Evolutionary conservation across 2,329 filamentous ascomycete genomes (phyloP).

Genomic region (Samsoniella hepiali): DNA sequence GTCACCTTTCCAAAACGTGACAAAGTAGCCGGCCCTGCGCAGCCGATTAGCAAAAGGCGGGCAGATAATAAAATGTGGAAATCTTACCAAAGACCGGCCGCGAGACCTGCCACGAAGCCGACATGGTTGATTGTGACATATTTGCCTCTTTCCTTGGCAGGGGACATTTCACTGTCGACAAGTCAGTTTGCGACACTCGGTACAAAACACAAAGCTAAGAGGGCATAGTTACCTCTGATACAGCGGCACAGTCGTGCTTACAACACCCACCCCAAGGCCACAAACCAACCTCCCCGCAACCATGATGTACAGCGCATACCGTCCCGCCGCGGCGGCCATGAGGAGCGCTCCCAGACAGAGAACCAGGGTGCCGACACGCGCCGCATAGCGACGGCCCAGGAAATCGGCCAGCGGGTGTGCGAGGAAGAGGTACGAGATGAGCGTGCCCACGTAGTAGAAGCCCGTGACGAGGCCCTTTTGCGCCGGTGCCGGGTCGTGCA

Average conservation of each 20-base stretch:
- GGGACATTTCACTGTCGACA: constrained; percentile 48
- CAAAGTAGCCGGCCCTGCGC: constrained; percentile 52
- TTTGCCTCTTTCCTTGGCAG: constrained; percentile 50
- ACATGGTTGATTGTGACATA: constrained; percentile 59
- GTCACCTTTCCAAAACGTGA: constrained; percentile 49
- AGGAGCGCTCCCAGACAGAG: constrained; percentile 48
- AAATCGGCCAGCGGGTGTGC: constrained; percentile 50
- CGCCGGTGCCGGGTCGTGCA: constrained; percentile 43
- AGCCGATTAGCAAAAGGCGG: constrained; percentile 7
- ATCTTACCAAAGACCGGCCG: constrained; percentile 51
- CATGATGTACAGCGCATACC: constrained; percentile 45
- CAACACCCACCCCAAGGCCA: constrained; percentile 51
- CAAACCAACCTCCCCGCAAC: constrained; percentile 49
- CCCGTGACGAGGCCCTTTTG: constrained; percentile 52
- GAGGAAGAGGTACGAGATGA: constrained; percentile 52
- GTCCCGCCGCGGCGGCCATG: constrained; percentile 42
- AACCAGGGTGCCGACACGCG: constrained; percentile 44
- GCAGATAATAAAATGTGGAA: not conserved
- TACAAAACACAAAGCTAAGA: not conserved
- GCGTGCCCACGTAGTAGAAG: constrained; percentile 57
- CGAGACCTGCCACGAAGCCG: constrained; percentile 54
- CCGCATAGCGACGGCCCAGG: constrained; percentile 50
- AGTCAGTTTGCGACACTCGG: not conserved
- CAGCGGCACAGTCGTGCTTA: constrained; percentile 55
- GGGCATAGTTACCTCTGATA: constrained; percentile 48